Evolutionary conservation across 257 asterid species (phyloP).

Genomic region (Nicotiana undulata): DNA sequence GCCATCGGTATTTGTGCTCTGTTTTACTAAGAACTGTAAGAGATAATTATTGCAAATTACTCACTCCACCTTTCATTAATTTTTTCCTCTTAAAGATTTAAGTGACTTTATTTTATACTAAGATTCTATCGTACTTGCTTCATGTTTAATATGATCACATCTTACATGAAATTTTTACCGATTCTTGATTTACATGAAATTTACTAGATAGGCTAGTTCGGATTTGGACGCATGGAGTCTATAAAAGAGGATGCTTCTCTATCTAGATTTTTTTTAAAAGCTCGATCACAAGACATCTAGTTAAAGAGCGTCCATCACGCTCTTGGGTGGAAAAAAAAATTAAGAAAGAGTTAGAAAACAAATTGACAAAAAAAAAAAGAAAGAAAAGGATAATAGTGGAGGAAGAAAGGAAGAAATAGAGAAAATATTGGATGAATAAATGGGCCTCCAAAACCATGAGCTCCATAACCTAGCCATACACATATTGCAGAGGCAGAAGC

Average conservation of each 20-base stretch:
- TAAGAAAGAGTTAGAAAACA: neutral
- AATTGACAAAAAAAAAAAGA: no score
- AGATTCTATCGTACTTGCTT: neutral
- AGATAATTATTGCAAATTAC: no score
- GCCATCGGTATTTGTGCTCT: neutral
- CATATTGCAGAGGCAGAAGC: slow-evolving; percentile 5
- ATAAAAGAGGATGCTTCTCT: no score
- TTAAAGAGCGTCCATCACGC: no score
- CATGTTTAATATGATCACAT: neutral
- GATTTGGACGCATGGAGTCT: neutral
- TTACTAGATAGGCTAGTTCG: no score
- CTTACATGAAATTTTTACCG: neutral
- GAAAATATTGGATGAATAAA: neutral
- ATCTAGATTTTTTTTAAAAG: no score
- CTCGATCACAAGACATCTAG: no score
- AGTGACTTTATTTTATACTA: neutral
- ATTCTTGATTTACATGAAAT: neutral
- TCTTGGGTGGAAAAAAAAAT: no score
- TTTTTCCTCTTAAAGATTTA: neutral
- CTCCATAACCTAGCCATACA: slow-evolving; percentile 7
- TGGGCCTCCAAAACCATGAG: slow-evolving; percentile 11
- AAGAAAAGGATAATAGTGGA: neutral
- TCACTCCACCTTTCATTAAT: neutral
- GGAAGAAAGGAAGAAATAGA: neutral
- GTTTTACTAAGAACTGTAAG: neutral